Percentiles rank a stretch among this genome's conserved stretches.
These are phyloP conservation scores for Corrigiola litoralis DNA, from an alignment of 179 eudicot species.

Conservation along the genomic window DNA sequence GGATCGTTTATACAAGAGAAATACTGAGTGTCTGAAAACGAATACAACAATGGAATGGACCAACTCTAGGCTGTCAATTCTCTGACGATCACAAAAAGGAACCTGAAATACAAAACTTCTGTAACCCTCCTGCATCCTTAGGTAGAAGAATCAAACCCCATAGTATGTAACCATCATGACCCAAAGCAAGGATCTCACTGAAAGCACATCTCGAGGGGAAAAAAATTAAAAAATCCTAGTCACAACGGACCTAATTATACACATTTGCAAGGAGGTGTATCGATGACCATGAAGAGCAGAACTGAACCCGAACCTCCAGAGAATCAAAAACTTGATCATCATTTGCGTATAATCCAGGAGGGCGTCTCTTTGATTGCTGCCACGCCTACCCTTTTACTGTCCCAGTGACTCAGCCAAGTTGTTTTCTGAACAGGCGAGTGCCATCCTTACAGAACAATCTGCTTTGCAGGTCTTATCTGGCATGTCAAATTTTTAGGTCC, in stretches of 20 bases:
- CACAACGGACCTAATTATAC: slow-evolving; percentile 21
- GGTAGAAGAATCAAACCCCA: slow-evolving; percentile 20
- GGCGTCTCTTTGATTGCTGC: neutral
- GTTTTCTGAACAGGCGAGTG: slow-evolving; percentile 5
- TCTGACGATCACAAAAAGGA: neutral
- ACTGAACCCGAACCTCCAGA: slow-evolving; percentile 5
- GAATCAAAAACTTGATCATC: slow-evolving; percentile 6
- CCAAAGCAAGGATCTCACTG: slow-evolving; percentile 14
- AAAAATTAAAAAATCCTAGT: slow-evolving; percentile 18
- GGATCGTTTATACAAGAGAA: slow-evolving; percentile 11
- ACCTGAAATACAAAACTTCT: slow-evolving; percentile 16
- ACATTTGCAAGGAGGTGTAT: slow-evolving; percentile 21
- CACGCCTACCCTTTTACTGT: neutral
- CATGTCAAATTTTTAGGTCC: slow-evolving; percentile 44
- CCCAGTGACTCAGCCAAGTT: slow-evolving; percentile 4
- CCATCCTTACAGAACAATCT: slow-evolving; percentile 10
- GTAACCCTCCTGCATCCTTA: slow-evolving; percentile 10
- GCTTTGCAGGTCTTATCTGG: slow-evolving; percentile 5
- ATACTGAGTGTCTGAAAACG: neutral
- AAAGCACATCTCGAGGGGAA: slow-evolving; percentile 9
- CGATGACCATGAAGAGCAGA: slow-evolving; percentile 16
- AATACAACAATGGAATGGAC: slow-evolving; percentile 19
- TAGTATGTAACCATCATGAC: slow-evolving; percentile 8
- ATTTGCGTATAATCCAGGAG: neutral
- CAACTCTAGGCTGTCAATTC: neutral